Percentiles rank a stretch among this genome's conserved stretches.
Evolutionary conservation across 2,329 filamentous ascomycete species (phyloP).

Genomic region (Bisporella sp.): DNA sequence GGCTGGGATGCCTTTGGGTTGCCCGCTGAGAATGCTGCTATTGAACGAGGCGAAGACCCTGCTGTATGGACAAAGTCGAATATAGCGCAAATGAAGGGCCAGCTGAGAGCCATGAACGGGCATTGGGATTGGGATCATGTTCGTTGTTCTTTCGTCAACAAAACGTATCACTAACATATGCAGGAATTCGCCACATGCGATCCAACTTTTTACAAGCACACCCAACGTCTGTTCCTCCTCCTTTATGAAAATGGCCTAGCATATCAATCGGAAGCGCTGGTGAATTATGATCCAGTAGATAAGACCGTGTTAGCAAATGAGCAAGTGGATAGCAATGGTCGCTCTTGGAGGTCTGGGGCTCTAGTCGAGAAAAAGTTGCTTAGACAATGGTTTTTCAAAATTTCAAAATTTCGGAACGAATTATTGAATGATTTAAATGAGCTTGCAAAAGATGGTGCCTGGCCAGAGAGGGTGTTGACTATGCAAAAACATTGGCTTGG

Average conservation of each 20-base stretch:
- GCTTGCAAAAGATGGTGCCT: conserved; percentile 55
- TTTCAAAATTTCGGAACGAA: conserved; percentile 69
- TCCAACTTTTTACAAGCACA: conserved; percentile 83
- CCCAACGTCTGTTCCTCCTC: conserved; percentile 76
- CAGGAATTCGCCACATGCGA: conserved; percentile 82
- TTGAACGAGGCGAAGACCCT: conserved; percentile 73
- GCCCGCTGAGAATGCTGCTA: conserved; percentile 85
- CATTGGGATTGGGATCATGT: conserved; percentile 79
- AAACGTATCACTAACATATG: conserved; percentile 9
- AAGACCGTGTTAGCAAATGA: conserved; percentile 88
- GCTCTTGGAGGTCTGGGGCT: conserved; percentile 81
- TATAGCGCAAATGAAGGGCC: conserved; percentile 77
- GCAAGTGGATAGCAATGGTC: conserved; percentile 81
- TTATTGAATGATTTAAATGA: conserved; percentile 64
- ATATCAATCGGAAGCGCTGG: conserved; percentile 75
- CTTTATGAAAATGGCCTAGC: conserved; percentile 68
- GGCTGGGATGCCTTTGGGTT: conserved; percentile 92
- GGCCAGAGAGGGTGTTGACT: conserved; percentile 75
- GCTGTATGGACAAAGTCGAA: conserved; percentile 74
- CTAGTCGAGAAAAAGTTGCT: conserved; percentile 72
- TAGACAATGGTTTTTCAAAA: conserved; percentile 87
- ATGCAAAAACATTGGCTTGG: conserved; percentile 90
- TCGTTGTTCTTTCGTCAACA: conserved; percentile 27
- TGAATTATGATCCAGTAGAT: conserved; percentile 88
- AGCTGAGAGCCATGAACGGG: conserved; percentile 72